Evolutionary conservation across 2,329 filamentous ascomycete species (phyloP), one percentile per base, ranked within the genome.

Genomic region (Aspergillus costaricaensis): DNA sequence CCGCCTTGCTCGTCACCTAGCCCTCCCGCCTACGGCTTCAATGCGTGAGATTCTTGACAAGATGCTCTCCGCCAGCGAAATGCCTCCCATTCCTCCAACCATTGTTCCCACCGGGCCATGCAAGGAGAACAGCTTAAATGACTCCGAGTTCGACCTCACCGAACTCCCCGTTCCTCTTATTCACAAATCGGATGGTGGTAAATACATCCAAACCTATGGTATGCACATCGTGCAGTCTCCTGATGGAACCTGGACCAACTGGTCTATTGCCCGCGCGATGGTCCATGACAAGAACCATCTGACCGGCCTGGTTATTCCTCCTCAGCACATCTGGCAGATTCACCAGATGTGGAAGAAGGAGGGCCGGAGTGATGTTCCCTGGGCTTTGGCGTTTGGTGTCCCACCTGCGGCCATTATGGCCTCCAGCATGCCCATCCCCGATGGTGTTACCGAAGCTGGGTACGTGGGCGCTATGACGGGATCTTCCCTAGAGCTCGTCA

Each of bases 181-280:
- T 0, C 79, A 83, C 65, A 58, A 78, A 59, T 65, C 68, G 0
- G 82, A 84, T 58, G 81, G 82, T 0, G 82, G 82, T 0, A 80
- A 79, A 56, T 84, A 83, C 58, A 68, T 84, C 21, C 81, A 83
- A 60, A 84, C 81, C 0, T 81, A 79, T 56, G 82, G 82, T 2
- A 80, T 84, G 69, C 76, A 83, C 53, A 68, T 83, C 9, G 65
- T 83, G 0, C 77, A 80, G 61, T 73, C 77, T 0, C 80, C 82
- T 0, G 78, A 81, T 60, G 74, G 73, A 2, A 70, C 68, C 10
- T 84, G 82, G 82, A 81, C 79, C 6, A 76, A 76, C 49, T 76
- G 72, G 72, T 74, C 73, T 5, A 76, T 75, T 56, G 68, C 72
- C 1, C 70, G 73, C 1, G 80, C 77, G 1, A 83, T 84, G 81